Evolutionary conservation across 2,329 filamentous ascomycete genomes (phyloP), one percentile per base, ranked within the genome.

Genomic region (Fusarium humuli): DNA sequence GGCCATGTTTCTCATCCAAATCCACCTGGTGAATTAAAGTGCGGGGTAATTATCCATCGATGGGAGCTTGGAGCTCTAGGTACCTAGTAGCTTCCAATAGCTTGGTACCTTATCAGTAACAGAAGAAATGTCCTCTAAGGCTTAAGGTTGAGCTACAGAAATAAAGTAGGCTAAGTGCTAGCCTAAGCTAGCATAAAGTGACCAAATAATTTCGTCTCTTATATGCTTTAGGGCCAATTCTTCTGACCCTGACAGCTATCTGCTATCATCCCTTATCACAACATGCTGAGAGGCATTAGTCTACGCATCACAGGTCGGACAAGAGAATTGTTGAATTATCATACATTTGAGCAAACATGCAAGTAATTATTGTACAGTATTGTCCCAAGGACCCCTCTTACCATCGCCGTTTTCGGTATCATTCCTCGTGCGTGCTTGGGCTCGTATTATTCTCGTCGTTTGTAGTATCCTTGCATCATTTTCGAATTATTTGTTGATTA

Each of bases 331-430:
- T 48, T 22, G 23, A 4, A 16, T 16, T 13, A 30, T 50, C 14
- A 37, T 40, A 52, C 32, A 41, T 52, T 52, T 16, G 30, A 52
- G 11, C 27, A 52, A 41, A 20, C 47, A 27, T 67, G 65, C 12
- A 41, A 67, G 18, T 47, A 63, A 34, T 37, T 48, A 57, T 40
- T 23, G 32, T 47, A 50, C 42, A 59, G 32, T 23, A 20, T 22
- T 37, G 32, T 27, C 13, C 14, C 48, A 22, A 40, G 42, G 46
- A 61, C 41, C 48, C 23, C 32, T 65, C 37, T 42, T 40, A 40
- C 42, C 45, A 30, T 65, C 45, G 20, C 29, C 20, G 13, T 57
- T 41, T 57, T 34, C 25, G 25, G 30, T 49, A 54, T 46, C 55
- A 42, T 48, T 52, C 48, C 13, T 20, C 8, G 22, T 40, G 23